Evolutionary conservation across 2,329 filamentous ascomycete genomes (phyloP).

Genomic region (Alternaria triticimaculans): DNA sequence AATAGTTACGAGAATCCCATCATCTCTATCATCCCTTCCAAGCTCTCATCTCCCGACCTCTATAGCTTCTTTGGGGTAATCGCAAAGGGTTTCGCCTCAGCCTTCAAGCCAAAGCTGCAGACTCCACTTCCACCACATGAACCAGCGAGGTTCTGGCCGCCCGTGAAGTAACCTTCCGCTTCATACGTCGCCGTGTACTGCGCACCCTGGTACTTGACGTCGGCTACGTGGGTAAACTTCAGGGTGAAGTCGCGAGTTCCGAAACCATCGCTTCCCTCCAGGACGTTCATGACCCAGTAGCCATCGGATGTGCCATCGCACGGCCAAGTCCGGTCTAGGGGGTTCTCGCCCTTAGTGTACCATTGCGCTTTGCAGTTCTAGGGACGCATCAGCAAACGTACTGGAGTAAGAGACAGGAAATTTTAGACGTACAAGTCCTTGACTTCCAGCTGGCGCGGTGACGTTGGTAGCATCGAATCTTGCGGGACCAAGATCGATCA

Average conservation of each 20-base stretch:
- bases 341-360: conserved; percentile 19
- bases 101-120: conserved; percentile 19
- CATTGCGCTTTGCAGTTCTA: conserved; percentile 37
- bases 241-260: conserved; percentile 24
- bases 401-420: neutral
- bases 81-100: neutral
- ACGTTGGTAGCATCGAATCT: conserved; percentile 7
- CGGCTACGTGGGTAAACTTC: conserved; percentile 30
- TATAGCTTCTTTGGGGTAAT: conserved; percentile 3
- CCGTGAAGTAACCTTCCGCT: conserved; percentile 23
- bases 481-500: conserved; percentile 20
- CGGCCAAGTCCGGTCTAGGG: conserved; percentile 31
- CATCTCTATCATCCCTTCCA: neutral
- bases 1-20: neutral
- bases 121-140: conserved; percentile 29
- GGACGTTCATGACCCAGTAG: conserved; percentile 33
- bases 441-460: conserved; percentile 22
- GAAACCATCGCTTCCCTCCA: conserved; percentile 17
- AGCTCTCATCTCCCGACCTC: too few relatives aligned
- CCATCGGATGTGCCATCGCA: conserved; percentile 28
- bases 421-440: conserved; percentile 13
- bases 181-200: conserved; percentile 21
- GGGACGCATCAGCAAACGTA: neutral
- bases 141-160: conserved; percentile 21
- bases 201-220: conserved; percentile 16